Evolutionary conservation across 192 early-diverging fungal genomes (phyloP), one percentile per base, ranked within the genome.

Genomic region (Kappamyces sp.): DNA sequence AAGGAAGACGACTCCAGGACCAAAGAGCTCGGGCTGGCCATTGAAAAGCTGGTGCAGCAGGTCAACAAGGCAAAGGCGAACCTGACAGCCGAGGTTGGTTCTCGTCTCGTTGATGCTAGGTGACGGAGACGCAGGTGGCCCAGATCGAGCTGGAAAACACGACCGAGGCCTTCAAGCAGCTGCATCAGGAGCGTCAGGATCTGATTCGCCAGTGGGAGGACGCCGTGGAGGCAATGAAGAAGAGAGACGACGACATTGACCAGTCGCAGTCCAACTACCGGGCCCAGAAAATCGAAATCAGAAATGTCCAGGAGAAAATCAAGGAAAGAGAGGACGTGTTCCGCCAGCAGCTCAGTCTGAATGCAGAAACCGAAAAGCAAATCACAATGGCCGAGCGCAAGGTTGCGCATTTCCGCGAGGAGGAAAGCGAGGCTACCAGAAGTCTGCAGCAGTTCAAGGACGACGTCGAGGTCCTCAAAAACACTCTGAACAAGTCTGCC

Each of bases 71-170:
- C 75, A 55, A 77, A 77, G 47, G 72, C 73, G 0, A 60, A 65
- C 0, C 57, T 83, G 2, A 77, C 64, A 51, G 70, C 71, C 15
- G 80, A 82, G 68, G 79, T 82, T 5, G 10, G 44, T 35, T 2
- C 4, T 9, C 40, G 10, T 8, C 23, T 2, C 15, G 31, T 40
- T 67, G 12, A 49, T 2, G 35, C 5, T 33, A 81, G 79, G 74
- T 82, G 1, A 83, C 80, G 1, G 80, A 83, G 61, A 83, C 77
- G 12, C 75, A 80, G 49, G 80, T 83, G 4, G 63, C 78, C 3
- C 80, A 83, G 50, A 80, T 83, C 31, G 80, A 83, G 60, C 62
- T 83, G 36, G 80, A 83, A 41, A 75, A 76, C 53, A 74, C 77
- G 10, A 75, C 80, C 5, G 74, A 74, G 48, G 68, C 62, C 9